Conservation (phyloP, 805 yeast genomes). For the Saccharomycopsis sp. region DNA sequence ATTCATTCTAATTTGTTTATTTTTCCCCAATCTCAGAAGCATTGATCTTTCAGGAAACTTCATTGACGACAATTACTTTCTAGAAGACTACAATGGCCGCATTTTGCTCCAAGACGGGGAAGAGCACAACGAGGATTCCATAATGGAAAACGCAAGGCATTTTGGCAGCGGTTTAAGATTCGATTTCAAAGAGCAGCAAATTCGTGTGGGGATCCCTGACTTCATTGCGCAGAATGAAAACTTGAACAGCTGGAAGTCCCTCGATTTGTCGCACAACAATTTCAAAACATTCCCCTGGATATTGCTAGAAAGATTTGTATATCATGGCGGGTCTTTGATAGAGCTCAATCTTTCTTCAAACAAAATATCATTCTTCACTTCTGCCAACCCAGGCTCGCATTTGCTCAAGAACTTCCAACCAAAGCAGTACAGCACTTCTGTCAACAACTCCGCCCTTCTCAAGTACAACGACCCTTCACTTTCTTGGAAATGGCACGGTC, state of each 20-base stretch:
- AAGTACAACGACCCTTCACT: slow-evolving; percentile 3
- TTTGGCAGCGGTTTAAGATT: too few species aligned
- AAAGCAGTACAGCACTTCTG: too few species aligned
- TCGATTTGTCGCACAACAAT: slow-evolving; percentile 38
- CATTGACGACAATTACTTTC: slow-evolving; percentile 10
- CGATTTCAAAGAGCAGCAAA: too few species aligned
- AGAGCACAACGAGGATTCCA: background rate
- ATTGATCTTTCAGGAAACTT: slow-evolving; percentile 15
- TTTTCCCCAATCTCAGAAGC: slow-evolving; percentile 2
- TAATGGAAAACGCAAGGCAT: too few species aligned
- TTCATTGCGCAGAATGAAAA: too few species aligned
- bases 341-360: slow-evolving; percentile 33
- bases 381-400: too few species aligned
- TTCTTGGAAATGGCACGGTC: slow-evolving; percentile 8
- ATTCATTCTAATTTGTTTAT: background rate
- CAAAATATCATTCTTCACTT: slow-evolving; percentile 22
- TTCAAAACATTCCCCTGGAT: slow-evolving; percentile 28
- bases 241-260: too few species aligned
- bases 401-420: too few species aligned
- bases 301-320: slow-evolving; percentile 17
- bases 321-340: slow-evolving; percentile 21
- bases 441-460: background rate
- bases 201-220: too few species aligned
- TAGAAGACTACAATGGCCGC: background rate
- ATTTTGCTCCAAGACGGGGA: background rate